A percentile compares a stretch with the other conserved stretches of the same genome.
phyloP scores from a whole-genome alignment of 176 grass and related monocot genomes.

The Oryza punctata region DNA sequence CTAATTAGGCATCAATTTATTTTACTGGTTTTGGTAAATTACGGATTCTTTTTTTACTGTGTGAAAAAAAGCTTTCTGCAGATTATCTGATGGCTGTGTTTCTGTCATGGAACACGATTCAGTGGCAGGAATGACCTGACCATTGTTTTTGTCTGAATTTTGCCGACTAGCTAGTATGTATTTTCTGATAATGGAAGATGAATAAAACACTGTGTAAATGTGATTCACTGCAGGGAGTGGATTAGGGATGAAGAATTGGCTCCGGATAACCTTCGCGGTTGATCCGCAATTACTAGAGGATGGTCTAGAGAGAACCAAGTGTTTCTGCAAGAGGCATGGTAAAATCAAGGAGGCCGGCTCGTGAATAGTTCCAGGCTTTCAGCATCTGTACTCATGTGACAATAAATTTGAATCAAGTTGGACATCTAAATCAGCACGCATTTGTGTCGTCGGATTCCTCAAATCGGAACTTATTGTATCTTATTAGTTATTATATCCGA shows the following conservation, averaged over 20 bases:
- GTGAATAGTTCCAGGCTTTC: not conserved
- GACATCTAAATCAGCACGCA: not conserved
- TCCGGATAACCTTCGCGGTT: slow-evolving; percentile 54
- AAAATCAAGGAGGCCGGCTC: not conserved
- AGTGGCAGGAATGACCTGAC: too few species aligned
- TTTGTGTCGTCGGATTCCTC: not conserved
- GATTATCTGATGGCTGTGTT: too few species aligned
- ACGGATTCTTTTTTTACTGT: not conserved
- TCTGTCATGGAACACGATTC: too few species aligned
- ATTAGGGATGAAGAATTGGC: slow-evolving; percentile 67
- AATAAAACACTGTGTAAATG: not conserved
- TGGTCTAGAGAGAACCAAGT: slow-evolving; percentile 59
- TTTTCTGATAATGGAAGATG: not conserved
- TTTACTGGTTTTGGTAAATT: not conserved
- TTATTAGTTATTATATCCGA: not conserved
- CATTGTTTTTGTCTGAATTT: too few species aligned
- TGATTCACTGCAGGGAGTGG: slow-evolving; percentile 40
- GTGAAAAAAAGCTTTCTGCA: too few species aligned
- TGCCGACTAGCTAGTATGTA: too few species aligned
- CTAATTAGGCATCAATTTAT: not conserved
- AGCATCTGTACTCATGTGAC: not conserved
- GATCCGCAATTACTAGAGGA: slow-evolving; percentile 55
- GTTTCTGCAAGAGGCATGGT: slow-evolving; percentile 62
- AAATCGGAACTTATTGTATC: not conserved
- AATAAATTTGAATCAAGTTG: not conserved